These are phyloP conservation scores for Ophiostoma ulmi DNA, from an alignment of 2,329 filamentous ascomycete species.

Conservation along the genomic window DNA sequence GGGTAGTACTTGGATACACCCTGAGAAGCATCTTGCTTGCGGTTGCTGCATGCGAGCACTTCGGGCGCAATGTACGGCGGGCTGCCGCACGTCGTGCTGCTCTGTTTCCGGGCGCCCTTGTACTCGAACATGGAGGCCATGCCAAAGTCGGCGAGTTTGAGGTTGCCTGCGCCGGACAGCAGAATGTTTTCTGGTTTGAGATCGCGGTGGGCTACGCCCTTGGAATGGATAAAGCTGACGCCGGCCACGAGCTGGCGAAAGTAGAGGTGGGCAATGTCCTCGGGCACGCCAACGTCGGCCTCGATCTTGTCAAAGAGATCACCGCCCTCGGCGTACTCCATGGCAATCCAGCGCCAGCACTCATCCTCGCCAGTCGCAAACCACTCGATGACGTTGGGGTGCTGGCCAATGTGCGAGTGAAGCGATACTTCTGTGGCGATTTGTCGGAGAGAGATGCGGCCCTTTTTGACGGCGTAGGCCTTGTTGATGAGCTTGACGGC, in stretches of 20 bases:
- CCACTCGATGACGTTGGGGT: slow-evolving; percentile 91
- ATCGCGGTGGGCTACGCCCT: slow-evolving; percentile 88
- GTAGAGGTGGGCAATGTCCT: slow-evolving; percentile 94
- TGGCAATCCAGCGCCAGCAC: slow-evolving; percentile 93
- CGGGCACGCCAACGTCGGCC: slow-evolving; percentile 87
- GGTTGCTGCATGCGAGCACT: slow-evolving; percentile 55
- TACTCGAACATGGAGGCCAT: slow-evolving; percentile 91
- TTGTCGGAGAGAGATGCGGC: slow-evolving; percentile 82
- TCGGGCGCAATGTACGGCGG: slow-evolving; percentile 97
- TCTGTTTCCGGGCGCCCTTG: slow-evolving; percentile 74
- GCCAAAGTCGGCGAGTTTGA: slow-evolving; percentile 96
- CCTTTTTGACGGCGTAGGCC: slow-evolving; percentile 82
- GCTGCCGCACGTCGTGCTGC: slow-evolving; percentile 86
- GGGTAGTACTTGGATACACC: slow-evolving; percentile 58
- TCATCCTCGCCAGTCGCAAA: slow-evolving; percentile 80
- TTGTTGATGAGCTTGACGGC: slow-evolving; percentile 99
- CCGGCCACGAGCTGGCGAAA: slow-evolving; percentile 88
- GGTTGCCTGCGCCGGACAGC: slow-evolving; percentile 72
- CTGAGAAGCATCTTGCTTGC: slow-evolving; percentile 24
- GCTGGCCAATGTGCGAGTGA: slow-evolving; percentile 80
- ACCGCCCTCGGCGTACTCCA: slow-evolving; percentile 93
- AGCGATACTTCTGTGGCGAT: slow-evolving; percentile 87
- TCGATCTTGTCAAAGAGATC: slow-evolving; percentile 99
- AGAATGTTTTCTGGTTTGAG: slow-evolving; percentile 95
- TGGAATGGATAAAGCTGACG: slow-evolving; percentile 91